These are phyloP conservation scores for Termitomyces sp. DNA, from an alignment of 768 basidiomycete genomes.

Conservation along the genomic window DNA sequence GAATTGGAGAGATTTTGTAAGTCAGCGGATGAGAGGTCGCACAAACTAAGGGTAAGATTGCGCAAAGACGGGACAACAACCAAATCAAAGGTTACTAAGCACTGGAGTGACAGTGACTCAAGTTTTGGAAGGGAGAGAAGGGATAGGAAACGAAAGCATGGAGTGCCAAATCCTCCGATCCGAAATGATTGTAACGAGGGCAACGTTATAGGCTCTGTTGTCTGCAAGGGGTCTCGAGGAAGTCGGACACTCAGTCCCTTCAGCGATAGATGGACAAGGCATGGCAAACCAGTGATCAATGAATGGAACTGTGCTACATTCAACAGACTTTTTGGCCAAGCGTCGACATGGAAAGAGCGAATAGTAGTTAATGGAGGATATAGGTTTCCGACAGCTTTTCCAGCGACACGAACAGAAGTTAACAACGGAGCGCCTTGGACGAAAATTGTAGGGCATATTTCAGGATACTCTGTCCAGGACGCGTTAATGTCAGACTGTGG, in stretches of 20 bases:
- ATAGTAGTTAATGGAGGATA: constrained; percentile 29
- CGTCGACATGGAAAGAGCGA: constrained; percentile 39
- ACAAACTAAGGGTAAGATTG: constrained; percentile 26
- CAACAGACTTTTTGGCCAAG: constrained; percentile 29
- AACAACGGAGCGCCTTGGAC: constrained; percentile 25
- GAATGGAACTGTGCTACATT: constrained; percentile 28
- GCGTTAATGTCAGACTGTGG: constrained; percentile 17
- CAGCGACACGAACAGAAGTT: constrained; percentile 35
- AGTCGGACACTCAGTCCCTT: constrained; percentile 30
- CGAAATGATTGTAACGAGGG: constrained; percentile 33
- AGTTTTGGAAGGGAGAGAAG: constrained; percentile 30
- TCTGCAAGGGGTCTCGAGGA: constrained; percentile 24
- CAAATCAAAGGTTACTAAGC: constrained; percentile 28
- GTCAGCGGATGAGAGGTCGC: constrained; percentile 25
- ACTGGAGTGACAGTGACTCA: constrained; percentile 28
- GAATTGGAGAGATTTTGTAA: constrained; percentile 25
- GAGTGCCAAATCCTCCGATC: constrained; percentile 28
- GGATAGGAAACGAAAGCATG: constrained; percentile 27
- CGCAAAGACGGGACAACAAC: constrained; percentile 25
- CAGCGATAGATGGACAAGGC: constrained; percentile 35
- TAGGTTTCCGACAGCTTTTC: constrained; percentile 32
- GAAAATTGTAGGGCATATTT: constrained; percentile 25
- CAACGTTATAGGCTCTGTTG: constrained; percentile 23
- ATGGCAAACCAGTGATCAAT: constrained; percentile 27
- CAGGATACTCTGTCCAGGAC: constrained; percentile 24